These are phyloP conservation scores for Hortiboletus campestris DNA, from an alignment of 768 basidiomycete species.

Conservation along the genomic window DNA sequence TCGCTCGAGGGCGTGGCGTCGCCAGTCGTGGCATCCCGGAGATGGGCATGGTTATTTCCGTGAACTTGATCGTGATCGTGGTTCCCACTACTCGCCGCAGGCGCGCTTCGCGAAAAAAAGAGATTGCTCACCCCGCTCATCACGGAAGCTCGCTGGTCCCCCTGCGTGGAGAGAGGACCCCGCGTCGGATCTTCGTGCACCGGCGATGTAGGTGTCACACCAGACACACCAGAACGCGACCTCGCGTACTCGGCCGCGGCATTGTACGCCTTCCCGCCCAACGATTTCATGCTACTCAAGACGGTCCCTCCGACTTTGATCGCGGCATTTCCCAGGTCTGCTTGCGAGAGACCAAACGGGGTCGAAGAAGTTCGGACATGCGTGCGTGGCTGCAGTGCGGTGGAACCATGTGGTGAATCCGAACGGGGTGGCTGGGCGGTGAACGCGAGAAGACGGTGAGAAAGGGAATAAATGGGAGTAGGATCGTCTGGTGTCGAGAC, in stretches of 20 bases:
- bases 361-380: constrained; percentile 25
- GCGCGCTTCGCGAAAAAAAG: constrained; percentile 65
- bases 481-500: constrained; percentile 23
- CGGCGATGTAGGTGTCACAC: constrained; percentile 9
- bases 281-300: constrained; percentile 59
- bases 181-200: constrained; percentile 2
- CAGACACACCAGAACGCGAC: constrained; percentile 22
- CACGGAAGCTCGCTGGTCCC: constrained; percentile 21
- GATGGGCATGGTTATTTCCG: constrained; percentile 3
- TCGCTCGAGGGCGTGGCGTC: constrained; percentile 13
- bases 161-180: constrained; percentile 21
- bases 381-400: constrained; percentile 19
- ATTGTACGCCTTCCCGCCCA: constrained; percentile 59
- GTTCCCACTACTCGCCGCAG: constrained; percentile 37
- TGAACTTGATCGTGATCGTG: constrained; percentile 9
- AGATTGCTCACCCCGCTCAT: constrained; percentile 32
- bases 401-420: constrained; percentile 18
- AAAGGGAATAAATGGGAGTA: constrained; percentile 58
- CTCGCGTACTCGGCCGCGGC: constrained; percentile 45
- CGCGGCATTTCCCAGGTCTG: constrained; percentile 53
- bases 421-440: constrained; percentile 37
- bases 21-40: constrained; percentile 8
- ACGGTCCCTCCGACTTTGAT: constrained; percentile 60
- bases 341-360: constrained; percentile 39
- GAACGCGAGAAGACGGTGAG: constrained; percentile 62